Evolutionary conservation across 257 asterid genomes (phyloP).

Genomic region (Mitragyna speciosa): DNA sequence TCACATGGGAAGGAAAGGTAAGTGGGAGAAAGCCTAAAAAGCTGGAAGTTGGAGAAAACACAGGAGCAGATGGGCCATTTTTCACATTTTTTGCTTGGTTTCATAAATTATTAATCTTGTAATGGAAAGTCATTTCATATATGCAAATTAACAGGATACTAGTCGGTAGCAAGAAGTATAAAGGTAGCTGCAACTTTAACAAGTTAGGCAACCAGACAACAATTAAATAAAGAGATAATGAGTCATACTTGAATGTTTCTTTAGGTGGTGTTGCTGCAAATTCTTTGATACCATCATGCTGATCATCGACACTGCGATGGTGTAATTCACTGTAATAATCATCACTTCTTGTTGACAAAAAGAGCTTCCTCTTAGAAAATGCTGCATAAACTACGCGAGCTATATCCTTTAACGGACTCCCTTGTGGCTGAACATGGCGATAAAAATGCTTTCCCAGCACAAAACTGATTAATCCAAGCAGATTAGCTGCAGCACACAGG

Average conservation of each 20-base stretch:
- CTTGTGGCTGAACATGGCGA: conserved; percentile 32
- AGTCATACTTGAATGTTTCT: not conserved
- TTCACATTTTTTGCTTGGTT: no score
- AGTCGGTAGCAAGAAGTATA: no score
- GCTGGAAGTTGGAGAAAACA: no score
- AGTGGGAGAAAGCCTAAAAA: not conserved
- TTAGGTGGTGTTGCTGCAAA: not conserved
- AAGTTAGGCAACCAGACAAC: not conserved
- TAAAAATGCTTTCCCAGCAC: conserved; percentile 44
- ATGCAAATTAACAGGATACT: no score
- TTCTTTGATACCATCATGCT: not conserved
- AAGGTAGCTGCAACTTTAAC: no score
- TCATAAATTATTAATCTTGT: no score
- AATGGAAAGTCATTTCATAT: no score
- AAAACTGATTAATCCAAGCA: conserved; percentile 45
- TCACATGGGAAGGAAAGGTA: not conserved
- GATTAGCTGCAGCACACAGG: conserved; percentile 45
- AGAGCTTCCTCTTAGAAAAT: conserved; percentile 33
- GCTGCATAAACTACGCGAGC: conserved; percentile 44
- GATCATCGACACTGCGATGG: not conserved
- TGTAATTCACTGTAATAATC: conserved; percentile 31
- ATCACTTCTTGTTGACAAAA: conserved; percentile 4
- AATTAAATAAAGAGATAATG: not conserved
- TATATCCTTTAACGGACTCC: conserved; percentile 42
- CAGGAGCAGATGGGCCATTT: no score